Evolutionary conservation across 2,329 filamentous ascomycete species (phyloP).

Genomic region (Pyrenophora teres): DNA sequence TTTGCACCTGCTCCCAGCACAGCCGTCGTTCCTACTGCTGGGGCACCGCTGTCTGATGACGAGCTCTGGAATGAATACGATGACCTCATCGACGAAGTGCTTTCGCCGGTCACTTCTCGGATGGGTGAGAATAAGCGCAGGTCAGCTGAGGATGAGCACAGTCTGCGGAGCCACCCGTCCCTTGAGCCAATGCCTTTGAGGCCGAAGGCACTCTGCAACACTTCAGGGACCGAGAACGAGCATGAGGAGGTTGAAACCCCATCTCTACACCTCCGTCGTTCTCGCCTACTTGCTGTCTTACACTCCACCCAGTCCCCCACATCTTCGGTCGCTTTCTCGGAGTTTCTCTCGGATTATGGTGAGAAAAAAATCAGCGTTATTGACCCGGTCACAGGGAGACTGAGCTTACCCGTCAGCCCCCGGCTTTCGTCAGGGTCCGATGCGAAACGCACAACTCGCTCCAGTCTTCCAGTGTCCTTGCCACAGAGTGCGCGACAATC

Average conservation of each 20-base stretch:
- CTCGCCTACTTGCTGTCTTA: conserved; percentile 56
- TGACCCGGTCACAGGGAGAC: conserved; percentile 46
- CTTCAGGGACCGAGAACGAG: conserved; percentile 38
- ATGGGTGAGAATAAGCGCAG: conserved; percentile 13
- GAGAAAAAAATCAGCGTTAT: conserved; percentile 47
- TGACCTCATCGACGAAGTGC: conserved; percentile 77
- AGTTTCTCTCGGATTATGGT: conserved; percentile 59
- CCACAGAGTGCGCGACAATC: conserved; percentile 39
- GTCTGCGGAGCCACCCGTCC: conserved; percentile 29
- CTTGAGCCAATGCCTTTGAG: conserved; percentile 38
- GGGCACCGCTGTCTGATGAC: conserved; percentile 72
- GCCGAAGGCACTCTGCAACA: conserved; percentile 25
- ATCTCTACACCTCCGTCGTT: conserved; percentile 54
- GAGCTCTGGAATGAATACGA: conserved; percentile 96
- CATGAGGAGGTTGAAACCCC: conserved; percentile 32
- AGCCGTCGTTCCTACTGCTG: conserved; percentile 66
- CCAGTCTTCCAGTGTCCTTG: conserved; percentile 42
- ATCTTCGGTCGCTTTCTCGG: conserved; percentile 59
- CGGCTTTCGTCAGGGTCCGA: conserved; percentile 38
- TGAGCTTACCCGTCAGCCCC: conserved; percentile 43
- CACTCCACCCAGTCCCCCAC: conserved; percentile 56
- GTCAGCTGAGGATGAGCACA: conserved; percentile 11
- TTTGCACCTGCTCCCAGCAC: conserved; percentile 62
- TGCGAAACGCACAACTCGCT: conserved; percentile 39
- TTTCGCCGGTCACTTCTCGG: conserved; percentile 50